phyloP scores from a whole-genome alignment of 176 grass and related monocot species.

The Eleusine indica region DNA sequence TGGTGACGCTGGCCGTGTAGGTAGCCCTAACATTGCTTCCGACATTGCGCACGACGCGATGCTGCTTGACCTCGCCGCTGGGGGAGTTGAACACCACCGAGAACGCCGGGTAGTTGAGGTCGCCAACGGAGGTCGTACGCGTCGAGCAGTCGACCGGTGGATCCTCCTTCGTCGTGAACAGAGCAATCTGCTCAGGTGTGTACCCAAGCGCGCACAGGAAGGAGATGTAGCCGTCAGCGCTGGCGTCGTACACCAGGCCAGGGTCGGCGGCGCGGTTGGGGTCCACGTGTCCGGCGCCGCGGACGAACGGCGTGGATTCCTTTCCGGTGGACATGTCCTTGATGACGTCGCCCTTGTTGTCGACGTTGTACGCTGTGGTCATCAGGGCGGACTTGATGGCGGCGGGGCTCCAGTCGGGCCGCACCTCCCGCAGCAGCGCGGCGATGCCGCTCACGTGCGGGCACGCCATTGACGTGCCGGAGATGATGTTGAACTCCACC shows the following conservation, averaged over 20 bases:
- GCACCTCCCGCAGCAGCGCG: background rate
- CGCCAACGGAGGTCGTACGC: background rate
- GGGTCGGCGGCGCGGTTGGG: background rate
- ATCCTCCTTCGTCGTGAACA: background rate
- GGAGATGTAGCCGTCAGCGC: background rate
- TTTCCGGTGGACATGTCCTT: background rate
- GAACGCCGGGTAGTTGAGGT: background rate
- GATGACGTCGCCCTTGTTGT: background rate
- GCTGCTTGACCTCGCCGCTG: background rate
- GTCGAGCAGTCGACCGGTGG: background rate
- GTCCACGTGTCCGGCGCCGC: background rate
- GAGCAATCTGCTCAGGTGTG: background rate
- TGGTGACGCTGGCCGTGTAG: background rate
- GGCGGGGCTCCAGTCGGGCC: background rate
- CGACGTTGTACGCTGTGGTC: background rate
- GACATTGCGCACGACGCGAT: background rate
- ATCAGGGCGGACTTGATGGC: background rate
- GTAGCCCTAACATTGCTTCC: background rate
- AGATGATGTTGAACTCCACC: slow-evolving; percentile 55
- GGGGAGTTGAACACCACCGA: background rate
- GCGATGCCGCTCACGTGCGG: slow-evolving; percentile 48
- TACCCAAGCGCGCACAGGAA: background rate
- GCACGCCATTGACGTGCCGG: slow-evolving; percentile 82
- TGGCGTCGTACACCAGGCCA: background rate
- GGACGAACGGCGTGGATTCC: background rate